A percentile compares a stretch with the other conserved stretches of the same genome.
Evolutionary conservation across 2,329 filamentous ascomycete genomes (phyloP).

Genomic region (Tolypocladium tropicale): DNA sequence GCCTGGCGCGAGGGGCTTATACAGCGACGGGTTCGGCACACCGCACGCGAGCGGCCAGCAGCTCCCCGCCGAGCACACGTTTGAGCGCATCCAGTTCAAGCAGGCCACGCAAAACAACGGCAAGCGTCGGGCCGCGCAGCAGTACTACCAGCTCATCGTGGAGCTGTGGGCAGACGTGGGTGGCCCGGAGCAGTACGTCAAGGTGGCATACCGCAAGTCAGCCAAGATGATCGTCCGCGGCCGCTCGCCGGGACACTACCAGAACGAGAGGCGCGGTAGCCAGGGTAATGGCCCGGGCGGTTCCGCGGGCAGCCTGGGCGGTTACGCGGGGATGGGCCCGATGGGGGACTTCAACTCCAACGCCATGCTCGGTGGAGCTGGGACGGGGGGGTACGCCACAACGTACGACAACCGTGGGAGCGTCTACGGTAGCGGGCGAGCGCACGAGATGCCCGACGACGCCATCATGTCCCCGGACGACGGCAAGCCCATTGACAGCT

Average conservation of each 20-base stretch:
- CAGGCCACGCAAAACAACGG: constrained; percentile 91
- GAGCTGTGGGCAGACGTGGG: constrained; percentile 68
- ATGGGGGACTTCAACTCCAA: constrained; percentile 17
- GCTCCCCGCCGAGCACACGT: constrained; percentile 48
- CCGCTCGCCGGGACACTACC: constrained; percentile 71
- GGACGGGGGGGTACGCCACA: constrained; percentile 12
- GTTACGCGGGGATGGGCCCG: constrained; percentile 16
- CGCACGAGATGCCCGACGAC: constrained; percentile 40
- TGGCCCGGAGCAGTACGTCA: constrained; percentile 47
- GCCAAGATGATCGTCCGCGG: constrained; percentile 82
- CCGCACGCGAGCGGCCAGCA: constrained; percentile 19
- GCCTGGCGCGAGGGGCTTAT: constrained; percentile 19
- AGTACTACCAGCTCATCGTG: constrained; percentile 85
- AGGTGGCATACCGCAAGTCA: constrained; percentile 62
- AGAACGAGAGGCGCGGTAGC: constrained; percentile 58
- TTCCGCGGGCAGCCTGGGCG: constrained; percentile 50
- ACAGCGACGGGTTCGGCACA: constrained; percentile 30
- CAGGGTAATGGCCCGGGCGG: constrained; percentile 58
- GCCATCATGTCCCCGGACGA: constrained; percentile 41
- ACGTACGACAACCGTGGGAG: constrained; percentile 16
- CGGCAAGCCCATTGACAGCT: constrained; percentile 35
- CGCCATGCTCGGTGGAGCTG: constrained; percentile 25
- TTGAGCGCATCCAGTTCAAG: constrained; percentile 91
- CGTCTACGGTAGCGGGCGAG: constrained; percentile 32
- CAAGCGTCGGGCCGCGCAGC: constrained; percentile 79